Conservation (phyloP, 805 yeast genomes). For the Candida koratica region DNA sequence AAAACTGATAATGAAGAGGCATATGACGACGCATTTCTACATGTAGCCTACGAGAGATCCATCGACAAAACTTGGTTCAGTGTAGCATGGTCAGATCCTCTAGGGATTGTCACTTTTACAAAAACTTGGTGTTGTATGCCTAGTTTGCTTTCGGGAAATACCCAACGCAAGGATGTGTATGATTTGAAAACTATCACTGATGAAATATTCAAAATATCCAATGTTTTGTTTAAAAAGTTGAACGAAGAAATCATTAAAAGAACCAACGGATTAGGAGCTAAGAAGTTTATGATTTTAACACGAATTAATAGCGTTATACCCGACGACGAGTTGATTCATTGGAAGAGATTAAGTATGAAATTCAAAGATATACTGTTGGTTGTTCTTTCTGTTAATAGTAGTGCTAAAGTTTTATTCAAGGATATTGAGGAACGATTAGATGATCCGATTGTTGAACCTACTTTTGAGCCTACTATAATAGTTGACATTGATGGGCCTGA, state of each 20-base stretch:
- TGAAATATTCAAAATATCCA: constrained; percentile 62
- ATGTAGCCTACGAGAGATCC: constrained; percentile 81
- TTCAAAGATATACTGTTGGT: constrained; percentile 56
- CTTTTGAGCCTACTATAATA: neutral
- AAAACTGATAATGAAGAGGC: constrained; percentile 17
- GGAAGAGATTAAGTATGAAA: constrained; percentile 68
- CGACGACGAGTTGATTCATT: constrained; percentile 75
- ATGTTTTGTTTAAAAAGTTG: constrained; percentile 37
- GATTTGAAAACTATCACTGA: constrained; percentile 51
- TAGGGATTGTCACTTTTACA: constrained; percentile 58
- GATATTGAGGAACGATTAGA: neutral
- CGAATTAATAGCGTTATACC: constrained; percentile 71
- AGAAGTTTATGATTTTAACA: constrained; percentile 62
- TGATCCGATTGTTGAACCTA: too few species aligned
- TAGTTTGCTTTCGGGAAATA: constrained; percentile 4
- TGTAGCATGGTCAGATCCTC: constrained; percentile 87
- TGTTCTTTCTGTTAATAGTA: constrained; percentile 63
- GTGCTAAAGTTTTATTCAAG: constrained; percentile 43
- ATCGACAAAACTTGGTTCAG: constrained; percentile 79
- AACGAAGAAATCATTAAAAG: constrained; percentile 31
- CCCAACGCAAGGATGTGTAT: constrained; percentile 15
- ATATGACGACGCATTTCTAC: constrained; percentile 73
- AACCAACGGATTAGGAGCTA: constrained; percentile 42
- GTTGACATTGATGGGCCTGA: neutral
- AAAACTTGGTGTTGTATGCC: constrained; percentile 51